Evolutionary conservation across 208 protist species (phyloP), one percentile per base, ranked within the genome.

Genomic region (Crithidia bombi): DNA sequence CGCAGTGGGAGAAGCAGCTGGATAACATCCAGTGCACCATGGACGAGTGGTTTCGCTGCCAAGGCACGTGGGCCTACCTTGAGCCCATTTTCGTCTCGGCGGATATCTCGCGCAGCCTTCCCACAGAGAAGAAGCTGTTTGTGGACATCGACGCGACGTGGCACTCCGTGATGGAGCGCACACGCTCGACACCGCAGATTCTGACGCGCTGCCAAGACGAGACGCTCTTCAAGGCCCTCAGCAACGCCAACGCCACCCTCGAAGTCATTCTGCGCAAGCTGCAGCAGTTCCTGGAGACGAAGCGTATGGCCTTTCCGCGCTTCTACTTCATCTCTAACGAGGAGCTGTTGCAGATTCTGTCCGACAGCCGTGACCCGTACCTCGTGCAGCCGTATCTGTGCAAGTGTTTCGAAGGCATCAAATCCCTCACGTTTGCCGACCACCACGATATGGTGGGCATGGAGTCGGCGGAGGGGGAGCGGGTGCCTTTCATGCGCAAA

Each of bases 271-370:
- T 99, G 50, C 96, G 97, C 62, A 98, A 98, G 66, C 87, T 99
- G 58, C 97, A 99, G 68, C 91, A 98, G 83, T 99, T 99, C 78
- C 86, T 99, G 1, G 98, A 99, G 76, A 98, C 98, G 39, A 99
- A 99, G 87, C 87, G 98, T 23, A 95, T 97, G 84, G 86, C 86
- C 30, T 98, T 99, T 76, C 96, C 97, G 10, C 87, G 98, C 59
- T 99, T 99, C 83, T 99, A 98, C 78, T 99, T 99, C 74, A 95
- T 98, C 52, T 98, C 95, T 15, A 98, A 97, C 75, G 94, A 98
- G 78, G 94, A 97, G 80, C 78, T 98, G 56, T 78, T 98, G 35
- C 92, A 99, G 80, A 99, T 99, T 66, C 80, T 99, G 32, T 97
- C 96, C 9, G 86, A 98, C 79, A 95, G 90, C 64, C 97, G 97